A percentile compares a stretch with the other conserved stretches of the same genome.
These are phyloP conservation scores for Boletus tomentosulus DNA, from an alignment of 768 basidiomycete genomes.

Conservation along the genomic window DNA sequence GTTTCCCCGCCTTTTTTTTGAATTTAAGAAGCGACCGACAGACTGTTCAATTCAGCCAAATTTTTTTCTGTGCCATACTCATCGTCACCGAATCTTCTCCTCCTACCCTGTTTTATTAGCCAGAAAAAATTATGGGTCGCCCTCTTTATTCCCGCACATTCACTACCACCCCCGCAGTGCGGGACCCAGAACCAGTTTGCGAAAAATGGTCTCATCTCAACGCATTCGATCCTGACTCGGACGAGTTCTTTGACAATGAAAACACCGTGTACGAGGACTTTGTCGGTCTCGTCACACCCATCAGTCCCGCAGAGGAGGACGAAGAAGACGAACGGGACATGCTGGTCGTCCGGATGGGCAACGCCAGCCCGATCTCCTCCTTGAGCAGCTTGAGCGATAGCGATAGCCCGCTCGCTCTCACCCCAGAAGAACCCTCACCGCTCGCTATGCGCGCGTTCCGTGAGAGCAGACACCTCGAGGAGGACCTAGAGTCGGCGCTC, in stretches of 20 bases:
- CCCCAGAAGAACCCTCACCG: slow-evolving; percentile 39
- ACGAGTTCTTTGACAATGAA: slow-evolving; percentile 63
- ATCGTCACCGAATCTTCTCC: background rate
- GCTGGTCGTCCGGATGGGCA: slow-evolving; percentile 28
- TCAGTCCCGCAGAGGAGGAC: slow-evolving; percentile 17
- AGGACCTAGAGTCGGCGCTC: background rate
- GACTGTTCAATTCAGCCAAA: background rate
- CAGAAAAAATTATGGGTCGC: slow-evolving; percentile 47
- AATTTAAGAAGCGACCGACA: slow-evolving; percentile 12
- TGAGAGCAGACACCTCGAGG: slow-evolving; percentile 20
- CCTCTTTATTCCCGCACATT: slow-evolving; percentile 52
- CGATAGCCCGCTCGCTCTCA: slow-evolving; percentile 47
- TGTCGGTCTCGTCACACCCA: slow-evolving; percentile 37
- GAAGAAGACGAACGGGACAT: slow-evolving; percentile 32
- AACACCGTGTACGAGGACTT: slow-evolving; percentile 63
- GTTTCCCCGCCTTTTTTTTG: slow-evolving; percentile 1
- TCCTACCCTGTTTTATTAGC: slow-evolving; percentile 27
- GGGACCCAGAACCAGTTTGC: slow-evolving; percentile 43
- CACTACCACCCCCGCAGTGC: slow-evolving; percentile 35
- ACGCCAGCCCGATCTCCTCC: slow-evolving; percentile 35
- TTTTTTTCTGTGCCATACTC: background rate
- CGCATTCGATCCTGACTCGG: slow-evolving; percentile 76
- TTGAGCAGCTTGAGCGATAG: slow-evolving; percentile 44
- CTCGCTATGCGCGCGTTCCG: slow-evolving; percentile 38
- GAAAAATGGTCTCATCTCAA: slow-evolving; percentile 64